Evolutionary conservation across 2,329 filamentous ascomycete species (phyloP), one percentile per base, ranked within the genome.

Genomic region (Colletotrichum nymphaeae): DNA sequence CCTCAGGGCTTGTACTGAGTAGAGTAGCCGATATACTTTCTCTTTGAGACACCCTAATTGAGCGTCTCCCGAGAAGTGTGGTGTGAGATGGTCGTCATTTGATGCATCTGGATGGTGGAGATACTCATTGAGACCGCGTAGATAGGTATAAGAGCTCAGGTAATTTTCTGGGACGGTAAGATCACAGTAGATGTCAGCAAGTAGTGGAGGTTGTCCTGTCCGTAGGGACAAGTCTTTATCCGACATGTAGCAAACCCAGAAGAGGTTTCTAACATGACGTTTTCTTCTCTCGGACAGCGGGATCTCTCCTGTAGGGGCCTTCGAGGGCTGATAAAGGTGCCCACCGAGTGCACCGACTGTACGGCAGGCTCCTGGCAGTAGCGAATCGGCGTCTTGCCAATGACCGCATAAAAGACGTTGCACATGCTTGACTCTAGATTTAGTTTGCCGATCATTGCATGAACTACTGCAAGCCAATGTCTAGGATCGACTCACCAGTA

Each of bases 201-300:
- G 67, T 0, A 78, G 22, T 0, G 79, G 79, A 1, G 76, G 77
- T 2, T 72, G 63, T 4, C 78, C 78, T 1, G 73, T 73, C 3
- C 77, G 76, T 1, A 80, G 70, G 1, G 77, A 67, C 7, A 76
- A 64, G 4, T 81, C 77, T 58, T 81, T 81, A 63, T 81, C 79
- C 1, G 75, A 32, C 3, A 75, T 58, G 52, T 80, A 80, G 62
- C 76, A 79, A 2, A 80, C 49, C 78, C 78, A 79, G 67, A 80
- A 80, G 1, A 81, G 62, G 1, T 37, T 64, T 6, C 77, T 67
- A 4, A 70, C 58, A 19, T 77, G 76, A 1, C n/a, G 49, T 5
- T 11, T 5, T 4, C 22, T 46, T 1, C 46, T 24, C 0, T 19
- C 3, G 5, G 19, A 19, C 7, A 24, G 49, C 5, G 19, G 11